phyloP scores from a whole-genome alignment of 106 monocot genomes.

The Dioscorea dumetorum region DNA sequence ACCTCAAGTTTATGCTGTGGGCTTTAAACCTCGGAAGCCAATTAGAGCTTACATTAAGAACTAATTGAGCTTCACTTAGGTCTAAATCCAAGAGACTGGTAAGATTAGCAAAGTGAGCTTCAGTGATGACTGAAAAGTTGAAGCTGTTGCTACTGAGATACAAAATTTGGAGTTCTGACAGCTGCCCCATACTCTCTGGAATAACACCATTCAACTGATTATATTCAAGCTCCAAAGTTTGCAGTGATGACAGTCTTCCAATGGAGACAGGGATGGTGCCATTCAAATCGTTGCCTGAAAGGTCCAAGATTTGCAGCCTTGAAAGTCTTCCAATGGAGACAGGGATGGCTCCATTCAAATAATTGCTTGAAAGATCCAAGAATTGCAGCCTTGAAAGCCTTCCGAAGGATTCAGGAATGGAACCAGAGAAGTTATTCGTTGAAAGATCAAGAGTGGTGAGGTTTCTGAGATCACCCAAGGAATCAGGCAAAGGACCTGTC shows the following conservation, averaged over 20 bases:
- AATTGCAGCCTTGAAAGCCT: background rate
- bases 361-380: constrained; percentile 11
- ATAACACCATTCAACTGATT: background rate
- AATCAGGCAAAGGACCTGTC: background rate
- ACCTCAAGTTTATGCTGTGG: too few relatives aligned
- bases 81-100: too few relatives aligned
- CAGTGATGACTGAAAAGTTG: background rate
- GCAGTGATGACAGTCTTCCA: background rate
- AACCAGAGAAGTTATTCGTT: background rate
- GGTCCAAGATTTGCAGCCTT: background rate
- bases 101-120: too few relatives aligned
- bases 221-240: background rate
- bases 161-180: background rate
- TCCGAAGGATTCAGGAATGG: background rate
- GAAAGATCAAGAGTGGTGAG: background rate
- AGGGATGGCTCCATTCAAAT: constrained; percentile 10
- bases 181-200: background rate
- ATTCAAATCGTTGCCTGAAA: constrained; percentile 1
- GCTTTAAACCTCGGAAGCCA: too few relatives aligned
- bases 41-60: too few relatives aligned
- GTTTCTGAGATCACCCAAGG: background rate
- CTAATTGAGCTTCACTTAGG: too few relatives aligned
- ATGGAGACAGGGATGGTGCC: background rate
- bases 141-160: background rate
- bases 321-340: background rate